Percentiles rank a stretch among this genome's conserved stretches.
These are phyloP conservation scores for Fusarium setosum DNA, from an alignment of 2,329 filamentous ascomycete species.

Conservation along the genomic window DNA sequence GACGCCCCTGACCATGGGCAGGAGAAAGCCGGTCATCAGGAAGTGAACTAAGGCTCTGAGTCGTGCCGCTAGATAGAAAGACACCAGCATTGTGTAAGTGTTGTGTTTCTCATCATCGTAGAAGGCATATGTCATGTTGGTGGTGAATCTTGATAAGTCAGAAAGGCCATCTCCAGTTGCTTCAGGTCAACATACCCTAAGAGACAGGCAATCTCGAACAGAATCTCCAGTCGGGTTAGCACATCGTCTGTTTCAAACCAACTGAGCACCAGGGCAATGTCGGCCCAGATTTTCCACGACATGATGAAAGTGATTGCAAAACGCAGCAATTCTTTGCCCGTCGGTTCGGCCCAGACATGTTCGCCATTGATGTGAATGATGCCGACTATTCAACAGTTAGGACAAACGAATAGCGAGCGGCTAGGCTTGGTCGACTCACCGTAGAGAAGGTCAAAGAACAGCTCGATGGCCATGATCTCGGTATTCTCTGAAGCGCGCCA, in stretches of 20 bases:
- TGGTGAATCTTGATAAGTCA: constrained; percentile 59
- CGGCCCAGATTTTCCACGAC: constrained; percentile 73
- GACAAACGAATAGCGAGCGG: background rate
- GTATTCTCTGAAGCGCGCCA: constrained; percentile 69
- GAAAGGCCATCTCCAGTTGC: background rate
- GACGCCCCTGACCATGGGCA: constrained; percentile 68
- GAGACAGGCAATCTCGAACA: constrained; percentile 71
- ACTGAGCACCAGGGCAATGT: constrained; percentile 65
- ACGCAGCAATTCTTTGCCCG: constrained; percentile 65
- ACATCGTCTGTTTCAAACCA: constrained; percentile 75
- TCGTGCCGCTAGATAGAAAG: constrained; percentile 70
- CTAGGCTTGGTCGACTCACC: constrained; percentile 40
- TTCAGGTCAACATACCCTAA: constrained; percentile 56
- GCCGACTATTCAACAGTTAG: constrained; percentile 54
- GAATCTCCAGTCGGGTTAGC: constrained; percentile 65
- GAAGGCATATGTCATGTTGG: constrained; percentile 70
- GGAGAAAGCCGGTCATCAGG: constrained; percentile 55
- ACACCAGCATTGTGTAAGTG: constrained; percentile 68
- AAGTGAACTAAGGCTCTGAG: constrained; percentile 64
- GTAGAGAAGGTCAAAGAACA: constrained; percentile 73
- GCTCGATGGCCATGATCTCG: constrained; percentile 72
- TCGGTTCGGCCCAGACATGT: constrained; percentile 66
- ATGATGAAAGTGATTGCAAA: constrained; percentile 72
- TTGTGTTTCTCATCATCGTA: constrained; percentile 51
- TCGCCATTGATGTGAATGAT: constrained; percentile 74